These are phyloP conservation scores for Ophiocordyceps camponoti-saundersi DNA, from an alignment of 2,329 filamentous ascomycete species.

Conservation along the genomic window DNA sequence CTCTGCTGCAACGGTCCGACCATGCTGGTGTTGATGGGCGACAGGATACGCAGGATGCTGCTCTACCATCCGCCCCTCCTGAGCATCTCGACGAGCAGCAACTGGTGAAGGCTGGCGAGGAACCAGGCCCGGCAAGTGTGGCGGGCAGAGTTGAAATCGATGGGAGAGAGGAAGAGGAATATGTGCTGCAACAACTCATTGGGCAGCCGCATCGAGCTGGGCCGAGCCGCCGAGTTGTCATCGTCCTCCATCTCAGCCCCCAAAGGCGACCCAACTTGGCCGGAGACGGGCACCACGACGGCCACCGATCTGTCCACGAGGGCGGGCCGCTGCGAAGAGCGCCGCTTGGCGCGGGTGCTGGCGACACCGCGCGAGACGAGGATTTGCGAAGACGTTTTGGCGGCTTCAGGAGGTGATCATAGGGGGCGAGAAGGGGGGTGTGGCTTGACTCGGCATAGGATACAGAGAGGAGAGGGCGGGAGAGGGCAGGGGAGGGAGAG, in stretches of 20 bases:
- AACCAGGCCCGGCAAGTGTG: slow-evolving; percentile 45
- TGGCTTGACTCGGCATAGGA: neutral
- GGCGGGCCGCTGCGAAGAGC: neutral
- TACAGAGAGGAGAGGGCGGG: neutral
- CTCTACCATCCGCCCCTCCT: slow-evolving; percentile 36
- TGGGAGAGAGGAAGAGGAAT: slow-evolving; percentile 14
- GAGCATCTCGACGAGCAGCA: slow-evolving; percentile 34
- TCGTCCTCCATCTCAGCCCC: neutral
- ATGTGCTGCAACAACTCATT: slow-evolving; percentile 21
- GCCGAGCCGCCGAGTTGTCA: neutral
- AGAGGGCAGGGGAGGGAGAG: neutral
- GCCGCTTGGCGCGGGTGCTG: slow-evolving; percentile 4
- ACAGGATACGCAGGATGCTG: slow-evolving; percentile 12
- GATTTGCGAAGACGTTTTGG: slow-evolving; percentile 12
- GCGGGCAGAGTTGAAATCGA: slow-evolving; percentile 40
- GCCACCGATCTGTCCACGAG: slow-evolving; percentile 4
- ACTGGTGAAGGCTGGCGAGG: slow-evolving; percentile 32
- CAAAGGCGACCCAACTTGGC: neutral
- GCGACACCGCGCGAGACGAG: slow-evolving; percentile 11
- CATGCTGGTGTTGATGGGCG: slow-evolving; percentile 6
- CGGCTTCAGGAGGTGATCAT: neutral
- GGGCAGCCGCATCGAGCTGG: slow-evolving; percentile 12
- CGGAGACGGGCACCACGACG: slow-evolving; percentile 4
- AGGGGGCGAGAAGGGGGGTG: neutral
- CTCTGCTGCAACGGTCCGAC: slow-evolving; percentile 4